A percentile compares a stretch with the other conserved stretches of the same genome.
phyloP scores from a whole-genome alignment of 2,329 filamentous ascomycete genomes.

The Ophiostoma sp. region DNA sequence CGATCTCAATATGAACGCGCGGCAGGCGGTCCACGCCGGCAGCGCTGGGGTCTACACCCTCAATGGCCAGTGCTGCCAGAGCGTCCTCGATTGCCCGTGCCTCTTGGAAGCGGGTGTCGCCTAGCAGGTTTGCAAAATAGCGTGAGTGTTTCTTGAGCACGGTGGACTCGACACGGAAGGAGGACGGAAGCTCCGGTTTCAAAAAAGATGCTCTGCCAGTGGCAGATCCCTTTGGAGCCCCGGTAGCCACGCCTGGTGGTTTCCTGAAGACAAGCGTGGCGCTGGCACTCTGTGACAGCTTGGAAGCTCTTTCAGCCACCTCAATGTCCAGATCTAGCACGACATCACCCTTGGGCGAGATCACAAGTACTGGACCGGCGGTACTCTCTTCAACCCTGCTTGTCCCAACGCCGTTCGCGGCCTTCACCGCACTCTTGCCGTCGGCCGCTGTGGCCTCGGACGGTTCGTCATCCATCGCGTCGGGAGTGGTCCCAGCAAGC shows the following conservation, averaged over 20 bases:
- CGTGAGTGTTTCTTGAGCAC: constrained; percentile 56
- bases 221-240: constrained; percentile 23
- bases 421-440: constrained; percentile 22
- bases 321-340: constrained; percentile 61
- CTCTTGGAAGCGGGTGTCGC: constrained; percentile 59
- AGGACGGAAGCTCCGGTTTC: constrained; percentile 38
- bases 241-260: constrained; percentile 22
- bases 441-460: constrained; percentile 22
- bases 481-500: constrained; percentile 9
- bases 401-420: not conserved
- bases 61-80: constrained; percentile 45
- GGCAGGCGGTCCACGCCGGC: constrained; percentile 51
- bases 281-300: not conserved
- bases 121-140: constrained; percentile 65
- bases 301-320: constrained; percentile 39
- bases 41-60: constrained; percentile 44
- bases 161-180: constrained; percentile 56
- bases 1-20: constrained; percentile 57
- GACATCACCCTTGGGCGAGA: constrained; percentile 57
- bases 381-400: not conserved
- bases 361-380: constrained; percentile 35
- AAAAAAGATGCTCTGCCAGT: not conserved
- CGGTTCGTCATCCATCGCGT: constrained; percentile 29
- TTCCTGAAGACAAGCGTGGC: not conserved
- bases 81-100: constrained; percentile 48